Conservation (phyloP, 768 basidiomycete genomes). For the Rhodotorula paludigena region DNA sequence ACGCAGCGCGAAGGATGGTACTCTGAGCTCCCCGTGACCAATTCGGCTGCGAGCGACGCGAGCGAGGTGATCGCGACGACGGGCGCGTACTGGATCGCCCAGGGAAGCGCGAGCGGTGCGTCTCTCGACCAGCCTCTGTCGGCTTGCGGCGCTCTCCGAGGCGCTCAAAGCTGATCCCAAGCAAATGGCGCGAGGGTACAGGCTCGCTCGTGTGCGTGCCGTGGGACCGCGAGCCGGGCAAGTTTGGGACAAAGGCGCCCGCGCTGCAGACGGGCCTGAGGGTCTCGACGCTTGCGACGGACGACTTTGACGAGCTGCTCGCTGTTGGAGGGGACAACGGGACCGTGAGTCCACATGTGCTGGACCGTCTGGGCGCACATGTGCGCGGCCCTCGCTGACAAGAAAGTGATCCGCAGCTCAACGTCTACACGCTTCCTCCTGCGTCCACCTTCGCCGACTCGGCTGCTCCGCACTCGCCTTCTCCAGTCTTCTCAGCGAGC, state of each 20-base stretch:
- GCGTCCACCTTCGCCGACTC: background rate
- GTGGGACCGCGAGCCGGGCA: conserved; percentile 11
- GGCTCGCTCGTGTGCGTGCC: conserved; percentile 27
- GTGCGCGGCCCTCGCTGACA: no score
- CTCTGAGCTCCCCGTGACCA: conserved; percentile 30
- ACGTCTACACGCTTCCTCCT: conserved; percentile 10
- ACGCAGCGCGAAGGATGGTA: conserved; percentile 34
- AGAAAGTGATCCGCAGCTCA: conserved; percentile 3
- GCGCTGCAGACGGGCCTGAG: conserved; percentile 3
- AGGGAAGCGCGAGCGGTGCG: conserved; percentile 23
- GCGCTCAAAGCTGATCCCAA: no score
- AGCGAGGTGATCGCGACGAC: conserved; percentile 9
- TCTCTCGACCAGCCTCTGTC: background rate
- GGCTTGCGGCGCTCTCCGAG: background rate
- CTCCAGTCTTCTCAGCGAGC: background rate
- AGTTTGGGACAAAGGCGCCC: conserved; percentile 7
- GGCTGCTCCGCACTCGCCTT: background rate
- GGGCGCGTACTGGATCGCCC: conserved; percentile 25
- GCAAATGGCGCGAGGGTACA: background rate
- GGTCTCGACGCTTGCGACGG: conserved; percentile 25
- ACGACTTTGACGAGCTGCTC: conserved; percentile 23
- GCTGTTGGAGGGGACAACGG: conserved; percentile 21
- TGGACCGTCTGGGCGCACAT: no score
- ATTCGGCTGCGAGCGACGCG: conserved; percentile 5
- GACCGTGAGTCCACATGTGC: no score